Percentiles rank a stretch among this genome's conserved stretches.
phyloP scores from a whole-genome alignment of 2,329 filamentous ascomycete species.

The Colletotrichum sp. region DNA sequence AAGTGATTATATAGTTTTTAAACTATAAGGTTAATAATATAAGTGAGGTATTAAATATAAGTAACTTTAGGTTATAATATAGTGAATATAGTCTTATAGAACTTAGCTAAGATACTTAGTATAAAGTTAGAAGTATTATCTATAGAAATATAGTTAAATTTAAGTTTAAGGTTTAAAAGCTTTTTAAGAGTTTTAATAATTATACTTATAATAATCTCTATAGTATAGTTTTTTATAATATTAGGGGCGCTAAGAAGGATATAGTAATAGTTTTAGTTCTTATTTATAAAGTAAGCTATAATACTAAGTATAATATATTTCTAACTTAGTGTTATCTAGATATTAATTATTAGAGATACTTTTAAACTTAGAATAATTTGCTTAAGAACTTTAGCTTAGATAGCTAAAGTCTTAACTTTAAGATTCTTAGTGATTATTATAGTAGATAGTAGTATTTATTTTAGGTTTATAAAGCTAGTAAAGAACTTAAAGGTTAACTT shows the following conservation, averaged over 20 bases:
- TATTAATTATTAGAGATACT: neutral
- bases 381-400: neutral
- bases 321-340: neutral
- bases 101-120: too few relatives aligned
- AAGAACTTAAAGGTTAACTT: neutral
- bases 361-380: neutral
- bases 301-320: neutral
- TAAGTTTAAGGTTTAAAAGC: neutral
- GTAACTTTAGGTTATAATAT: too few relatives aligned
- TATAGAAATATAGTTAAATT: neutral
- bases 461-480: neutral
- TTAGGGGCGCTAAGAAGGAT: neutral
- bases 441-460: neutral
- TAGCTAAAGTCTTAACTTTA: neutral
- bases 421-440: neutral
- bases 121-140: neutral
- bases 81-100: too few relatives aligned
- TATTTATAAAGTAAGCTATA: neutral
- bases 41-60: too few relatives aligned
- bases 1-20: too few relatives aligned
- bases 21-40: too few relatives aligned
- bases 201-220: neutral
- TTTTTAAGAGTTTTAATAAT: neutral
- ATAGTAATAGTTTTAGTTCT: neutral
- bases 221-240: neutral